phyloP scores from a whole-genome alignment of 768 basidiomycete species.

The Russula sp. region DNA sequence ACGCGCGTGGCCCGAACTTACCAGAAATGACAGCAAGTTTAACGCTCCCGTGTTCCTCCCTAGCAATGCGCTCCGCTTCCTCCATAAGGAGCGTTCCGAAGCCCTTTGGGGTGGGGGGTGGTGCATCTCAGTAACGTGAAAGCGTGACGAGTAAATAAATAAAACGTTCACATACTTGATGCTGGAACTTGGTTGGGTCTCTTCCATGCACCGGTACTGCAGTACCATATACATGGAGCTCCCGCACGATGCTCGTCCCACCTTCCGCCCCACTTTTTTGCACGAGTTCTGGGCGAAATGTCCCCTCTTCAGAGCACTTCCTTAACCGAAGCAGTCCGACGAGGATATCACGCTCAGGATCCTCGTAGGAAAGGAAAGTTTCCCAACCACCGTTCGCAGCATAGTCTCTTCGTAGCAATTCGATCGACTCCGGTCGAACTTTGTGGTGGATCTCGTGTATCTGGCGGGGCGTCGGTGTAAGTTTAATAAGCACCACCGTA shows the following conservation, averaged over 20 bases:
- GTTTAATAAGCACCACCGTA: neutral
- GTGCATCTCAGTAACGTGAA: slow-evolving; percentile 12
- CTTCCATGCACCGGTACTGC: slow-evolving; percentile 96
- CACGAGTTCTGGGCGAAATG: slow-evolving; percentile 91
- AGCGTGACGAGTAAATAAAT: neutral
- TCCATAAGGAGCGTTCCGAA: slow-evolving; percentile 98
- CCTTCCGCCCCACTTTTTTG: slow-evolving; percentile 63
- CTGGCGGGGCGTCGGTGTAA: slow-evolving; percentile 42
- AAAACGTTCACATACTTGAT: slow-evolving; percentile 53
- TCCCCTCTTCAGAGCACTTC: slow-evolving; percentile 96
- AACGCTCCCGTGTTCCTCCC: slow-evolving; percentile 93
- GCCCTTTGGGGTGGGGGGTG: slow-evolving; percentile 54
- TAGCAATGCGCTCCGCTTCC: slow-evolving; percentile 96
- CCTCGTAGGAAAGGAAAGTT: slow-evolving; percentile 98
- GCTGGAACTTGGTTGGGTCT: slow-evolving; percentile 98
- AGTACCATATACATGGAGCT: slow-evolving; percentile 97
- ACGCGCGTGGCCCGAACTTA: slow-evolving; percentile 36
- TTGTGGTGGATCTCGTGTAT: slow-evolving; percentile 99
- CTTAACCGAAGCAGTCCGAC: slow-evolving; percentile 88
- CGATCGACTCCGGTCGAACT: slow-evolving; percentile 91
- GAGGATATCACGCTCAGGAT: slow-evolving; percentile 94
- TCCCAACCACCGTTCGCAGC: slow-evolving; percentile 99
- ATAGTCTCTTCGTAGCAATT: slow-evolving; percentile 93
- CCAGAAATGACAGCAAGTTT: slow-evolving; percentile 98
- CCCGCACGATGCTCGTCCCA: slow-evolving; percentile 88